Conservation (phyloP, 2,329 filamentous ascomycete species). For the Verticillium isaacii region DNA sequence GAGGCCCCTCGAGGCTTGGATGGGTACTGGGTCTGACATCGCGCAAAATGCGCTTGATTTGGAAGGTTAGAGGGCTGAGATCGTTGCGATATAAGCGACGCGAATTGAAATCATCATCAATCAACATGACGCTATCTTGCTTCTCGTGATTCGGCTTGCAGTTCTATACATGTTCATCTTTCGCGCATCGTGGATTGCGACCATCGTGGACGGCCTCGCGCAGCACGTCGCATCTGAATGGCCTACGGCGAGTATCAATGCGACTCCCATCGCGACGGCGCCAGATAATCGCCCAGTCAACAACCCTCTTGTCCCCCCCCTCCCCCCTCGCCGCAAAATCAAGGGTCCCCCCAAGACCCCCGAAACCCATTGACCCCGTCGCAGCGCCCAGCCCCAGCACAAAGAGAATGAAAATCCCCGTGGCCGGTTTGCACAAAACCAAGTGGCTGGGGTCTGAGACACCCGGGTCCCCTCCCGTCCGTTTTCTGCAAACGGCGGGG, state of each 20-base stretch:
- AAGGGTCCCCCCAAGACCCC: not conserved
- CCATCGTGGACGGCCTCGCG: not conserved
- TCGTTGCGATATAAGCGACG: not conserved
- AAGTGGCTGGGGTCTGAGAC: not conserved
- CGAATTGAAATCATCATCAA: not conserved
- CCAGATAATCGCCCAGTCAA: not conserved
- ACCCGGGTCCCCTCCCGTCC: not conserved
- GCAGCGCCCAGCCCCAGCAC: not conserved
- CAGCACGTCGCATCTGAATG: not conserved
- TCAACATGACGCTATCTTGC: not conserved
- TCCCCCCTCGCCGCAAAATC: not conserved
- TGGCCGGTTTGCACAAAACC: not conserved
- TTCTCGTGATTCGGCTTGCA: not conserved
- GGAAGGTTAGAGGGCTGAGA: not conserved
- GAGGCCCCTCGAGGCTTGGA: not conserved
- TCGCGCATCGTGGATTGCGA: not conserved
- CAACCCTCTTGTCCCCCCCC: not conserved
- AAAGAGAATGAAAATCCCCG: not conserved
- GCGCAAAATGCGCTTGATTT: constrained; percentile 5
- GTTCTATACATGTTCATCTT: not conserved
- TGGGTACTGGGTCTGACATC: constrained; percentile 2
- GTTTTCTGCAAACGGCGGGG: not conserved
- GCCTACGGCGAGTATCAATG: not conserved
- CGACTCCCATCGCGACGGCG: not conserved
- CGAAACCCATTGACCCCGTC: not conserved